Percentiles rank a stretch among this genome's conserved stretches.
Evolutionary conservation across 176 grass and related monocot genomes (phyloP).

Genomic region (Musa beccarii): DNA sequence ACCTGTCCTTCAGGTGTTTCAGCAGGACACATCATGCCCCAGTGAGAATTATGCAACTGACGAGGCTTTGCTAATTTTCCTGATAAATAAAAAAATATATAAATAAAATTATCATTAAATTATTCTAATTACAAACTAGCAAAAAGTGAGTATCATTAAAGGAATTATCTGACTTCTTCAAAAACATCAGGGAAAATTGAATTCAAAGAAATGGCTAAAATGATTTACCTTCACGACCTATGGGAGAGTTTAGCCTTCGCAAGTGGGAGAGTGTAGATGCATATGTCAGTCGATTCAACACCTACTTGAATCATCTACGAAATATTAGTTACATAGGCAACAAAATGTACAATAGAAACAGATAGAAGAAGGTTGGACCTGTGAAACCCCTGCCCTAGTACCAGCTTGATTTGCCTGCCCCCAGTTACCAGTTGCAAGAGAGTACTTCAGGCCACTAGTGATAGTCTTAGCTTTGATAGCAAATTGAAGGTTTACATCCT

Average conservation of each 20-base stretch:
- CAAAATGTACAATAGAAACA: neutral
- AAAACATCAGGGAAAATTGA: neutral
- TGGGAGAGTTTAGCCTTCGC: slow-evolving; percentile 93
- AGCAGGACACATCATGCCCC: slow-evolving; percentile 99
- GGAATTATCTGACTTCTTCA: neutral
- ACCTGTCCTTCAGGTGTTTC: slow-evolving; percentile 99
- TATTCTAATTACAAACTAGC: neutral
- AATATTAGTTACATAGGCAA: neutral
- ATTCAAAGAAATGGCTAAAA: slow-evolving; percentile 5
- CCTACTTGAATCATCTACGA: slow-evolving; percentile 35
- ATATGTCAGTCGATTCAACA: slow-evolving; percentile 97
- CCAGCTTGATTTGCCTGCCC: slow-evolving; percentile 12
- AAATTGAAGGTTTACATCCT: slow-evolving; percentile 99
- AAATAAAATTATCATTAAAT: slow-evolving; percentile 13
- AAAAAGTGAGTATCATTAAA: neutral
- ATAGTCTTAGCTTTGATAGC: slow-evolving; percentile 99
- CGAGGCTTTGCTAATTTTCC: slow-evolving; percentile 95
- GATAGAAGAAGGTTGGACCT: slow-evolving; percentile 38
- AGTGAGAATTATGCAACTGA: slow-evolving; percentile 98
- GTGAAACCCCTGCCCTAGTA: slow-evolving; percentile 70
- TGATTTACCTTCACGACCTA: slow-evolving; percentile 85
- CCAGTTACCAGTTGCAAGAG: slow-evolving; percentile 13
- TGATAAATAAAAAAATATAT: slow-evolving; percentile 30
- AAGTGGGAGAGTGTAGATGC: slow-evolving; percentile 97
- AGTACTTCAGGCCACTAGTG: slow-evolving; percentile 38